phyloP scores from a whole-genome alignment of 2,329 filamentous ascomycete species.

The Didymella segeticola region DNA sequence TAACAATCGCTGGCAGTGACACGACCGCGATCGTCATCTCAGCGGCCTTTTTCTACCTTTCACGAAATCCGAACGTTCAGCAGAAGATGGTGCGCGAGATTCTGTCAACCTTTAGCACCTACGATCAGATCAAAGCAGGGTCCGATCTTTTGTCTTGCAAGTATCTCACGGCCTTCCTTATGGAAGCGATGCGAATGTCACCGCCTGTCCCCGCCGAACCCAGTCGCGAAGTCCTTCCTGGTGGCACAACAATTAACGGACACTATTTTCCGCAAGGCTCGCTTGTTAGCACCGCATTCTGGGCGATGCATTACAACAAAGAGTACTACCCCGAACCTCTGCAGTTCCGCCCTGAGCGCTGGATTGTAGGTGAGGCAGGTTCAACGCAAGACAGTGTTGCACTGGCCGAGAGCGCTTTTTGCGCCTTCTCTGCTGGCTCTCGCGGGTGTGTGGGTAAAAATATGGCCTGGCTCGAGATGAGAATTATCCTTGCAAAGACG shows the following conservation, averaged over 20 bases:
- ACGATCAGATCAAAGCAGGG: slow-evolving; percentile 22
- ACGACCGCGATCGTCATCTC: slow-evolving; percentile 21
- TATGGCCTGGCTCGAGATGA: slow-evolving; percentile 36
- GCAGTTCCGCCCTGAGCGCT: slow-evolving; percentile 28
- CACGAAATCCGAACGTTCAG: slow-evolving; percentile 3
- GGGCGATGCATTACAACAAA: slow-evolving; percentile 25
- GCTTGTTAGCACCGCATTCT: slow-evolving; percentile 27
- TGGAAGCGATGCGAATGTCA: slow-evolving; percentile 25
- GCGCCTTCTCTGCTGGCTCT: slow-evolving; percentile 32
- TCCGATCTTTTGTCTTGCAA: slow-evolving; percentile 14
- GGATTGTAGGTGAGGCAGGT: slow-evolving; percentile 20
- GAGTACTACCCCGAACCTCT: slow-evolving; percentile 25
- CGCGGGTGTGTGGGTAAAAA: slow-evolving; percentile 39
- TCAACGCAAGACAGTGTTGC: slow-evolving; percentile 21
- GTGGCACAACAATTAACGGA: slow-evolving; percentile 25
- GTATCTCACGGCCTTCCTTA: slow-evolving; percentile 25
- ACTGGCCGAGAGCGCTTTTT: slow-evolving; percentile 22
- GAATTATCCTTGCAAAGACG: slow-evolving; percentile 29
- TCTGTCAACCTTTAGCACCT: slow-evolving; percentile 12
- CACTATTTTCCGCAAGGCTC: slow-evolving; percentile 26
- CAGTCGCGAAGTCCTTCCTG: slow-evolving; percentile 23
- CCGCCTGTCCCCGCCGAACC: slow-evolving; percentile 22
- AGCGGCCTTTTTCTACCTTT: slow-evolving; percentile 23
- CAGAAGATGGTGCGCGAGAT: slow-evolving; percentile 19
- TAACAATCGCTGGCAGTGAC: slow-evolving; percentile 27